Percentiles rank a stretch among this genome's conserved stretches.
Evolutionary conservation across 2,329 filamentous ascomycete genomes (phyloP).

Genomic region (Aspergillus texensis): DNA sequence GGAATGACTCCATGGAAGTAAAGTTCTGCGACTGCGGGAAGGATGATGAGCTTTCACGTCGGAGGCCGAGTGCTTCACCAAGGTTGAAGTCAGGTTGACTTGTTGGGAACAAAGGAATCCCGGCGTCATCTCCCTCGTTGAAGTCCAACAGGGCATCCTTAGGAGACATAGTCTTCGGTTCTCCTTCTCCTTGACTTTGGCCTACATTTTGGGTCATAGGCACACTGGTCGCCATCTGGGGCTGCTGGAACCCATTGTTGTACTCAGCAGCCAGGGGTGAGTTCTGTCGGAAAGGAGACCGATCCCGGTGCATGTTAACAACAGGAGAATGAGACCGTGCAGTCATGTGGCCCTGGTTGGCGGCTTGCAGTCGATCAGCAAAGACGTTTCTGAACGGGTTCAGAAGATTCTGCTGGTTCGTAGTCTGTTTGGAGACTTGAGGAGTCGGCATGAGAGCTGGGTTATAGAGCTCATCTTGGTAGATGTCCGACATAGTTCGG

Average conservation of each 20-base stretch:
- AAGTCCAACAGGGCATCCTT: constrained; percentile 90
- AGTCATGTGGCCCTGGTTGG: constrained; percentile 71
- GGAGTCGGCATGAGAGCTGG: constrained; percentile 42
- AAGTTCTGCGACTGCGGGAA: constrained; percentile 41
- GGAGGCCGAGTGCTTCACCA: constrained; percentile 40
- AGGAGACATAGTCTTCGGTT: constrained; percentile 88
- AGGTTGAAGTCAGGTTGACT: constrained; percentile 58
- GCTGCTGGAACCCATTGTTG: constrained; percentile 32
- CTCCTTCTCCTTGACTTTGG: constrained; percentile 31
- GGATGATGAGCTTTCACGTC: constrained; percentile 38
- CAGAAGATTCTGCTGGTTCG: constrained; percentile 36
- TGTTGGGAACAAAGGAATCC: constrained; percentile 68
- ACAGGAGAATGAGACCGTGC: constrained; percentile 63
- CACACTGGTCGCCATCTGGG: constrained; percentile 47
- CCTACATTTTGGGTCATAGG: constrained; percentile 33
- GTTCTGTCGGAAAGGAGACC: constrained; percentile 79
- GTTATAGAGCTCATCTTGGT: constrained; percentile 82
- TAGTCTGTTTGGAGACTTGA: constrained; percentile 40
- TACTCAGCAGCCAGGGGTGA: constrained; percentile 62
- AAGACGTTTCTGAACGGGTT: constrained; percentile 66
- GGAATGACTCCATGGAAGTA: constrained; percentile 46
- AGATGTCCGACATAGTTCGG: constrained; percentile 83
- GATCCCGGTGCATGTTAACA: constrained; percentile 60
- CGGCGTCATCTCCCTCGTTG: constrained; percentile 68
- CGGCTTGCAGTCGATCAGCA: constrained; percentile 74